Conservation (phyloP, 768 basidiomycete species). For the Pleurotus citrinopileatus region DNA sequence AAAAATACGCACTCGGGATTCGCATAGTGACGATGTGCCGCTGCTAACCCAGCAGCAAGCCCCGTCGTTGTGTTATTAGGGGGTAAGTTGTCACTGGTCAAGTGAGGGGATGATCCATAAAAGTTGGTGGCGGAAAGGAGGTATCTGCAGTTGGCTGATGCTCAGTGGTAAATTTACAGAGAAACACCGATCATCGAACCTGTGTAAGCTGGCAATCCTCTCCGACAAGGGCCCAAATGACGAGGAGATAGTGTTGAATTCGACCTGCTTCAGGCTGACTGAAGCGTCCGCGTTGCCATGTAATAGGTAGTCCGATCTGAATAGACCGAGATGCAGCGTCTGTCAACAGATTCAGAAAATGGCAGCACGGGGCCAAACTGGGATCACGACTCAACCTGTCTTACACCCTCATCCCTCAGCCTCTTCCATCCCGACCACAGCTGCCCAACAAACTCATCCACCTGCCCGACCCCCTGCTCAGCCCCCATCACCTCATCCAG, state of each 20-base stretch:
- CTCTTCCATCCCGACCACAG: constrained; percentile 87
- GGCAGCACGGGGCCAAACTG: too few species aligned
- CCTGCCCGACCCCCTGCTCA: constrained; percentile 69
- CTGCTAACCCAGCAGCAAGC: constrained; percentile 72
- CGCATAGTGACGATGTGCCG: constrained; percentile 75
- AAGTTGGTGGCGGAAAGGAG: constrained; percentile 65
- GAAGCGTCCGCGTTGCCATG: constrained; percentile 44
- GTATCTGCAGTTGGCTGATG: constrained; percentile 52
- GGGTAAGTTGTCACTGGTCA: constrained; percentile 63
- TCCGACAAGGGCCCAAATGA: constrained; percentile 85
- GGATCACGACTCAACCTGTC: constrained; percentile 33
- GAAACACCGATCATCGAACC: constrained; percentile 38
- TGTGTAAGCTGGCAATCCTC: constrained; percentile 67
- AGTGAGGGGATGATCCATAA: constrained; percentile 51
- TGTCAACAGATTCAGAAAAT: constrained; percentile 26
- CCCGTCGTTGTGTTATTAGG: constrained; percentile 67
- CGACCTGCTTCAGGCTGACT: constrained; percentile 82
- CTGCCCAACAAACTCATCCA: constrained; percentile 83
- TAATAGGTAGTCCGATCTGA: constrained; percentile 92
- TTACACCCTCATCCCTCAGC: constrained; percentile 60
- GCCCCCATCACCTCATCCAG: constrained; percentile 84
- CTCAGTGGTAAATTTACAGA: constrained; percentile 4
- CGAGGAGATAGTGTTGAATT: constrained; percentile 95
- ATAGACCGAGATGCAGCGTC: constrained; percentile 86
- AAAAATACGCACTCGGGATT: constrained; percentile 41